phyloP scores from a whole-genome alignment of 129 eudicot genomes.

The carrot (Daucus carota) region DNA sequence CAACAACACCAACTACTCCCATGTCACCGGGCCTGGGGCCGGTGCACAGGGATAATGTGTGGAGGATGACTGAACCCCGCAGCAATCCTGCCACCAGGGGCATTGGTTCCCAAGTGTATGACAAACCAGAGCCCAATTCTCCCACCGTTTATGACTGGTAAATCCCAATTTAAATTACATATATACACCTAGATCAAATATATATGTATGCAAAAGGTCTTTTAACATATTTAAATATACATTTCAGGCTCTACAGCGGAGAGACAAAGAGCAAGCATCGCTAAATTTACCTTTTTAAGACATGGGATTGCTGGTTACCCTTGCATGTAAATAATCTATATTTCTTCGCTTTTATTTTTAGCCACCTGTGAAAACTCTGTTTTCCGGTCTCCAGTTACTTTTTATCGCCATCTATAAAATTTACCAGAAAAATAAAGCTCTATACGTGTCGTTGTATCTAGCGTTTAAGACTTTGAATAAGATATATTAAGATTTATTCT shows the following conservation, averaged over 20 bases:
- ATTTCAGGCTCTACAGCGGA: conserved; percentile 74
- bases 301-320: background rate
- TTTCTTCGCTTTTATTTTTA: background rate
- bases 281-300: conserved; percentile 5
- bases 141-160: conserved; percentile 96
- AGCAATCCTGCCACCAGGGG: conserved; percentile 65
- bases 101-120: conserved; percentile 58
- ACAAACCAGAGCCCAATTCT: conserved; percentile 63
- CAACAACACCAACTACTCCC: conserved; percentile 51
- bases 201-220: too few species aligned
- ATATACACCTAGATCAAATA: too few species aligned
- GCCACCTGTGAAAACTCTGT: background rate
- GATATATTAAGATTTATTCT: background rate
- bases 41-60: conserved; percentile 74
- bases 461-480: background rate
- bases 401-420: background rate
- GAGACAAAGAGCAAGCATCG: conserved; percentile 81
- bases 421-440: background rate
- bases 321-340: background rate
- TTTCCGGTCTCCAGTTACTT: background rate
- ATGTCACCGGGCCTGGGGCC: conserved; percentile 35
- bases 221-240: background rate
- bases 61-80: conserved; percentile 96
- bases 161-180: background rate
- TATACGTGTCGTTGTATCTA: background rate